Evolutionary conservation across 371 early-diverging fungal genomes (phyloP).

Genomic region (Coemansia sp.): DNA sequence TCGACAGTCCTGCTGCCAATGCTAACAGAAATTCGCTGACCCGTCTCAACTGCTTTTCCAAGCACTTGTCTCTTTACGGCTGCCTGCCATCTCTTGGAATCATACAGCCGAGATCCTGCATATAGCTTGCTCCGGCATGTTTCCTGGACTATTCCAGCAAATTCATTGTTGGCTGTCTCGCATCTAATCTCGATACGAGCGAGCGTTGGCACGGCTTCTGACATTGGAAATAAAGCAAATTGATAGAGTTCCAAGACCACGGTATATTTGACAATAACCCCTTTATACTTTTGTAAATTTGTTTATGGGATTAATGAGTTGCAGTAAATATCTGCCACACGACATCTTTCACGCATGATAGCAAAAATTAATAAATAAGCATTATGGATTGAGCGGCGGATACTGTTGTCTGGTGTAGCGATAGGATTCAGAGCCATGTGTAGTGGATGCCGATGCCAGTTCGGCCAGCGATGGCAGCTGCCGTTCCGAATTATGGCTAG

Average conservation of each 20-base stretch:
- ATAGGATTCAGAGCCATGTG: slow-evolving; percentile 29
- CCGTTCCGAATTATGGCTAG: slow-evolving; percentile 17
- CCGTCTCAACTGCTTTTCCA: neutral
- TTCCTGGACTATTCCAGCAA: neutral
- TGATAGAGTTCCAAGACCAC: neutral
- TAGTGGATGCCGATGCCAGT: slow-evolving; percentile 37
- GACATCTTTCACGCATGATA: too few species aligned
- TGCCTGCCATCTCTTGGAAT: neutral
- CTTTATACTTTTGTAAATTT: neutral
- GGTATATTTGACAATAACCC: neutral
- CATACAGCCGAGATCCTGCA: neutral
- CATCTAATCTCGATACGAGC: neutral
- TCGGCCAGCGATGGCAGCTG: slow-evolving; percentile 49
- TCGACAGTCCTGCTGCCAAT: slow-evolving; percentile 21
- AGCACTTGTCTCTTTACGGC: slow-evolving; percentile 28
- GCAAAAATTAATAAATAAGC: neutral
- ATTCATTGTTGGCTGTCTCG: neutral
- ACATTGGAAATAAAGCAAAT: neutral
- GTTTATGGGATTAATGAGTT: neutral
- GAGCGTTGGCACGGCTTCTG: neutral
- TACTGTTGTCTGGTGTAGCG: slow-evolving; percentile 31
- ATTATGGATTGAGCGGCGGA: slow-evolving; percentile 22
- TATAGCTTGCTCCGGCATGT: neutral
- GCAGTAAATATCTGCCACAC: neutral
- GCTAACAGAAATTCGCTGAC: neutral